Conservation (phyloP, 1,284 basidiomycete species). For the Neolentinus lepideus region DNA sequence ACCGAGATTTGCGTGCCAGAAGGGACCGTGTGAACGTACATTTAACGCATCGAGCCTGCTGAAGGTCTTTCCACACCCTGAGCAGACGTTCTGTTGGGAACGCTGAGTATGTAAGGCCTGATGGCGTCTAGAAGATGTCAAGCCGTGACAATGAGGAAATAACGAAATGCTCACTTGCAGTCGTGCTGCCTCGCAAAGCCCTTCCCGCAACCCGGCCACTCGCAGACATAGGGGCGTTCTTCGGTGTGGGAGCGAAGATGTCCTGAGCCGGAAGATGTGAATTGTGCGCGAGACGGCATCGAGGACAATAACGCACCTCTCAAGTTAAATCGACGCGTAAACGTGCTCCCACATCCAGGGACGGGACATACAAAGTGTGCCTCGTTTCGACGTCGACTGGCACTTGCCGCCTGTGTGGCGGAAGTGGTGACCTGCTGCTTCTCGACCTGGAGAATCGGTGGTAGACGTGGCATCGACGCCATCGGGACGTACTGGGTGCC, state of each 20-base stretch:
- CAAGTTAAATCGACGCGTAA: slow-evolving; percentile 82
- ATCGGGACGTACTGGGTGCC: slow-evolving; percentile 11
- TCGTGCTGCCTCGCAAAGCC: slow-evolving; percentile 94
- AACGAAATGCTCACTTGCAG: slow-evolving; percentile 69
- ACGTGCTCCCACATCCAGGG: slow-evolving; percentile 92
- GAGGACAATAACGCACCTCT: slow-evolving; percentile 44
- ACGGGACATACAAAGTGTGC: slow-evolving; percentile 92
- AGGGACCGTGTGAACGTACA: slow-evolving; percentile 42
- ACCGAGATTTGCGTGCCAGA: slow-evolving; percentile 11
- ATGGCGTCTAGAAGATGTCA: slow-evolving; percentile 50
- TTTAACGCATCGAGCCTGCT: slow-evolving; percentile 91
- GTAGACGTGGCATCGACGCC: slow-evolving; percentile 45
- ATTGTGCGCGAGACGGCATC: slow-evolving; percentile 8
- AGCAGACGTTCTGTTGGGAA: slow-evolving; percentile 80
- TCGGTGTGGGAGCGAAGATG: slow-evolving; percentile 96
- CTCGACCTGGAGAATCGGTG: slow-evolving; percentile 80
- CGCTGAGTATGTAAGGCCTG: slow-evolving; percentile 84
- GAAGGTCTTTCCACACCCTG: slow-evolving; percentile 91
- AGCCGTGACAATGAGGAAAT: slow-evolving; percentile 7
- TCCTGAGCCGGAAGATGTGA: slow-evolving; percentile 36
- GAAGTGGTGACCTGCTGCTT: slow-evolving; percentile 91
- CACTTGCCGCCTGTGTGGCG: slow-evolving; percentile 91
- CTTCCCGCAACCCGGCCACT: slow-evolving; percentile 90
- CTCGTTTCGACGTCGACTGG: slow-evolving; percentile 83
- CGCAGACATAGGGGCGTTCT: slow-evolving; percentile 89